Base-by-base conservation (phyloP, 2,329 filamentous ascomycete species). In the Sporothrix phasma region DNA sequence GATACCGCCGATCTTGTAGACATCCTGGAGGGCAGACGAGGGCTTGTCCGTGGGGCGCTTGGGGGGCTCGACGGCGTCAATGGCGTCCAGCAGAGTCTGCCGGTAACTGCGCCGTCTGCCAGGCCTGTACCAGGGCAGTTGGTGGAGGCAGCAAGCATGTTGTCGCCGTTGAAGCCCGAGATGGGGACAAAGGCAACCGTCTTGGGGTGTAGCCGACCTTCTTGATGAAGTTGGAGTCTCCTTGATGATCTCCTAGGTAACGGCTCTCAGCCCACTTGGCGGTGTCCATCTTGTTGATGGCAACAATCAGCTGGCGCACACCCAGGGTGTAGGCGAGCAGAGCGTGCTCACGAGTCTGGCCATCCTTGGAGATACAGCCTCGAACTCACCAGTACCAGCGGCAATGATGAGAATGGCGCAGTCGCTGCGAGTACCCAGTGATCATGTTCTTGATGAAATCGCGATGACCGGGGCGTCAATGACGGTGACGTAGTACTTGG, bases 401-500 rank as follows among this genome's bases (percentile, higher is more conserved):
- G 93, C 94, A 83, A 99, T 99, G 84, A 99, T 97, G 86, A 99
- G 92, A 81, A 99, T 91, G 77, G 94, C 94, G 84, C 94, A 97
- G 79, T 99, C 94, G 75, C 89, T 97, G 94, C 81, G 94, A 99
- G 78, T 94, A 97, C 92, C 94, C 94, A 89, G 94, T 97, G 82
- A 99, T 99, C 94, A 99, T 99, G 92, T 97, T 99, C 93, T 99
- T 99, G 91, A 99, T 97, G 88, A 97, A 99, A 79, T 99, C 94
- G 94, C 94, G 93, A 84, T 99, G 94, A 83, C 94, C 94, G 77
- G 94, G 80, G 94, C 94, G 78, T 99, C 90, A 82, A 95, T 97
- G 85, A 97, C 92, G 76, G 93, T 97, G 82, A 97, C 92, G 79
- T 91, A 89, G 87, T 96, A 97, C 84, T 89, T 95, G 77, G 89